phyloP scores from a whole-genome alignment of 1,284 basidiomycete species.

The Moesziomyces aphidis region DNA sequence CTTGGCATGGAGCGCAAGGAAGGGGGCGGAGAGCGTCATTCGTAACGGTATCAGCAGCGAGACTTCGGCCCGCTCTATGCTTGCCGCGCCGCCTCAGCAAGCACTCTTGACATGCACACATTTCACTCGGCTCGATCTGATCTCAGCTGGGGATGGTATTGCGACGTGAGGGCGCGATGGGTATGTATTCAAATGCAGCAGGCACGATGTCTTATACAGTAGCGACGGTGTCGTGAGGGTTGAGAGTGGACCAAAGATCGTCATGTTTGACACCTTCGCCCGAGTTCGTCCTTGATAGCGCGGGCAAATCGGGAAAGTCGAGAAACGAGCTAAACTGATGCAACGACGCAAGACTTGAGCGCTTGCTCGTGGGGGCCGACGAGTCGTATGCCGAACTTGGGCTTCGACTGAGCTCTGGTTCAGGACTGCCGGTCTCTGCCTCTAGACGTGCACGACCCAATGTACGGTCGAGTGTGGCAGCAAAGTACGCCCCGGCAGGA shows the following conservation, averaged over 20 bases:
- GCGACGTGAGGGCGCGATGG: not conserved
- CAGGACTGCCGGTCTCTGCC: conserved; percentile 1
- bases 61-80: too few species aligned
- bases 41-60: too few species aligned
- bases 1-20: not conserved
- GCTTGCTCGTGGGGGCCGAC: conserved; percentile 8
- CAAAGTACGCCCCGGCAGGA: conserved; percentile 13
- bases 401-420: conserved; percentile 31
- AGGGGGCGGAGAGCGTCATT: too few species aligned
- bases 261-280: not conserved
- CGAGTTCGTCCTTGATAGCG: not conserved
- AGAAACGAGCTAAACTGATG: conserved; percentile 25
- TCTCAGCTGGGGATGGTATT: too few species aligned
- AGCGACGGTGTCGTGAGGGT: not conserved
- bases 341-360: conserved; percentile 22
- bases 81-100: too few species aligned
- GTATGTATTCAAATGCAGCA: not conserved
- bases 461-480: conserved; percentile 11
- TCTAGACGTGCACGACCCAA: conserved; percentile 4
- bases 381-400: conserved; percentile 26
- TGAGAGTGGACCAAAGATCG: conserved; percentile 13
- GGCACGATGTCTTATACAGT: too few species aligned
- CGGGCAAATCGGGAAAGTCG: conserved; percentile 15
- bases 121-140: too few species aligned
- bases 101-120: too few species aligned